These are phyloP conservation scores for Parastagonospora nodorum DNA, from an alignment of 2,329 filamentous ascomycete species.

Conservation along the genomic window DNA sequence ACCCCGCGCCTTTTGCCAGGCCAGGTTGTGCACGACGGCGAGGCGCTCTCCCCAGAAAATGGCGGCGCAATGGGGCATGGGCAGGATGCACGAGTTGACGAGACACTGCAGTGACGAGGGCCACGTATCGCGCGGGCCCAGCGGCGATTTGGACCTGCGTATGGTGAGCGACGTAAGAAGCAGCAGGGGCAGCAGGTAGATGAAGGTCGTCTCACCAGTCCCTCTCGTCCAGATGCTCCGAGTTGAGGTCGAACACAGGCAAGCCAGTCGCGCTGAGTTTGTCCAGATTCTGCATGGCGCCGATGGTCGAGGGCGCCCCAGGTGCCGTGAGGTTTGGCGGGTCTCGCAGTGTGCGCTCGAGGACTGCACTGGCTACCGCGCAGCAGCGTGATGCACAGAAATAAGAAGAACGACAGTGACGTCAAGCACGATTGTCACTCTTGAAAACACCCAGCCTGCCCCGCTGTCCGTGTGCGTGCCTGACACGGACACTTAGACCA, in stretches of 20 bases:
- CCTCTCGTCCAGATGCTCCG: constrained; percentile 30
- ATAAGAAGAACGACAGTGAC: neutral
- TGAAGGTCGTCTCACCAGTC: constrained; percentile 28
- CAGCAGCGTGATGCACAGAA: neutral
- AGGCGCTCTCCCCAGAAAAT: constrained; percentile 51
- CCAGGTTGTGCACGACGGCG: constrained; percentile 48
- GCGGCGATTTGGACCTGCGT: constrained; percentile 30
- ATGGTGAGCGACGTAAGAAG: constrained; percentile 3
- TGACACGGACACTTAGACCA: neutral
- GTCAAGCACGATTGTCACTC: neutral
- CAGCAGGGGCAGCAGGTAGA: neutral
- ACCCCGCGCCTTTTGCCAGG: constrained; percentile 46
- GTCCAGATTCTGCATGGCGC: constrained; percentile 39
- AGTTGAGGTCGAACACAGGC: constrained; percentile 38
- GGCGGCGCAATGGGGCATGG: constrained; percentile 49
- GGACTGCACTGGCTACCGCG: neutral
- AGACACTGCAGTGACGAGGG: constrained; percentile 37
- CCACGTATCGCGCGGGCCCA: constrained; percentile 46
- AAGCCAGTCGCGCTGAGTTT: constrained; percentile 37
- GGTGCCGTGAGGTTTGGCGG: neutral
- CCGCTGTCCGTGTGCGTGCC: constrained; percentile 1
- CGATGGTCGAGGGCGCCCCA: constrained; percentile 2
- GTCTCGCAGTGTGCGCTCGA: neutral
- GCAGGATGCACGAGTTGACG: constrained; percentile 44
- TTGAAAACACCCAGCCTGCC: neutral